Evolutionary conservation across 371 early-diverging fungal species (phyloP).

Genomic region (Zancudomyces culisetae): DNA sequence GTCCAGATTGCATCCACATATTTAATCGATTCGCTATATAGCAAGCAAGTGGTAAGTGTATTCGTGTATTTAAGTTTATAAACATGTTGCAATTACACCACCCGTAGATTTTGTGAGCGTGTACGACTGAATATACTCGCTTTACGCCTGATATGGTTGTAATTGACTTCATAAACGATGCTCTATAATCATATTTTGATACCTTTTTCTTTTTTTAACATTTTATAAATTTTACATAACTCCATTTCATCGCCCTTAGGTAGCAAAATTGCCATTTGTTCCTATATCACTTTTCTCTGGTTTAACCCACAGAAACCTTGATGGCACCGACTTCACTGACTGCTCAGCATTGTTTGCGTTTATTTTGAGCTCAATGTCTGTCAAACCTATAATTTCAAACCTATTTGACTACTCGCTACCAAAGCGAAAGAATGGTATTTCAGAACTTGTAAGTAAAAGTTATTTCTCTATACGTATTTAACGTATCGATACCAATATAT

Average conservation of each 20-base stretch:
- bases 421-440: not conserved
- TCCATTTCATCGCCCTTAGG: not conserved
- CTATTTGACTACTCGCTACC: not conserved
- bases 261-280: slow-evolving; percentile 6
- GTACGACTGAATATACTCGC: no score
- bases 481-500: not conserved
- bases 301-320: slow-evolving; percentile 5
- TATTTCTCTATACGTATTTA: not conserved
- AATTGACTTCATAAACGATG: no score
- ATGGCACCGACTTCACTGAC: slow-evolving; percentile 5
- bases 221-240: not conserved
- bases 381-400: not conserved
- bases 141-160: no score
- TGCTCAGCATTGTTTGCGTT: slow-evolving; percentile 2
- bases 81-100: no score
- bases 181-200: not conserved
- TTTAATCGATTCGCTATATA: not conserved
- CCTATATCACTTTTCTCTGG: slow-evolving; percentile 4
- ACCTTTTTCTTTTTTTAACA: not conserved
- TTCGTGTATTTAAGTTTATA: not conserved
- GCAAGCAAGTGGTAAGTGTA: not conserved
- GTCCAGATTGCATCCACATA: not conserved
- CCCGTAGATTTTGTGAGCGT: no score
- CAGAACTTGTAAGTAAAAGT: slow-evolving; percentile 2
- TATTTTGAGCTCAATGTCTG: slow-evolving; percentile 1